Percentiles rank a stretch among this genome's conserved stretches.
Conservation (phyloP, 2,329 filamentous ascomycete species). For the Talaromyces sp. region DNA sequence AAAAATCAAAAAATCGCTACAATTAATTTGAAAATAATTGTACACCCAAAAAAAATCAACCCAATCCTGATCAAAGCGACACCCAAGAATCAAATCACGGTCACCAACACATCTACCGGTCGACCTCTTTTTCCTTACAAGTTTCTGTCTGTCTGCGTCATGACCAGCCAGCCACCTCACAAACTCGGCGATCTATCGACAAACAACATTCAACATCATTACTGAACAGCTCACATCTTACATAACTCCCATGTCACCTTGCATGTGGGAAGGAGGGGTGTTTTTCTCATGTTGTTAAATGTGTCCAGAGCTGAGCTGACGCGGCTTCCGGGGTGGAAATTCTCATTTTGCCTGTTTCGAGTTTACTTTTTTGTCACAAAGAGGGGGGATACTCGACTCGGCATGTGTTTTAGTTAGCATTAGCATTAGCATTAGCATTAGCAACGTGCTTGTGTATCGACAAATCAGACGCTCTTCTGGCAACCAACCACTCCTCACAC, state of each 20-base stretch:
- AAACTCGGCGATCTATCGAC: background rate
- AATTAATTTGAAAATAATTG: background rate
- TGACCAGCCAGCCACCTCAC: background rate
- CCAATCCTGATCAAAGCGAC: background rate
- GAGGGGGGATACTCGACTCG: background rate
- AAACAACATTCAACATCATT: background rate
- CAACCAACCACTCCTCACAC: background rate
- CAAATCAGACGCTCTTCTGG: background rate
- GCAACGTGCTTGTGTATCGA: background rate
- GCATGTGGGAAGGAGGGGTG: background rate
- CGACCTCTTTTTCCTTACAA: background rate
- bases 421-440: background rate
- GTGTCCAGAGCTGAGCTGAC: background rate
- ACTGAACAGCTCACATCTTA: background rate
- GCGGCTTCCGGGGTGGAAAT: background rate
- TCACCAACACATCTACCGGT: background rate
- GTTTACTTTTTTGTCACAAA: background rate
- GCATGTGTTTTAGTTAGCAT: background rate
- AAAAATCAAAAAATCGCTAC: background rate
- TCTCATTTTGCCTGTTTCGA: background rate
- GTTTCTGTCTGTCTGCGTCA: slow-evolving; percentile 3
- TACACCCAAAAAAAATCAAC: background rate
- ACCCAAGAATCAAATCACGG: background rate
- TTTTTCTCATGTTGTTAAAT: background rate
- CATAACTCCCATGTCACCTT: background rate